Percentiles rank a stretch among this genome's conserved stretches.
Conservation (phyloP, 148 eudicot species). For the Chenopodium formosanum region DNA sequence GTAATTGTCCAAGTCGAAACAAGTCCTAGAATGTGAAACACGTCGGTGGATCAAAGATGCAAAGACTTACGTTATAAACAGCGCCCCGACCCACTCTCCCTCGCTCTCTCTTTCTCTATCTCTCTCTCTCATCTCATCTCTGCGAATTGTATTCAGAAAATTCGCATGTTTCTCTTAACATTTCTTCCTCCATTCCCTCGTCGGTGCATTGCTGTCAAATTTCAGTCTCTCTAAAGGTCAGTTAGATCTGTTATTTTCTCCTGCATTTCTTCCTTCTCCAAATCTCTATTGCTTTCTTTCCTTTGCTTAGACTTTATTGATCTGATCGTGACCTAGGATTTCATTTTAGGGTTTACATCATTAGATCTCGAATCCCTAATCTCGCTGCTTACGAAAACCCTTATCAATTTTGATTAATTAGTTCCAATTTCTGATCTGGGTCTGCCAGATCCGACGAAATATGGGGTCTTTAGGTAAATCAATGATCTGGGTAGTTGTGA, state of each 20-base stretch:
- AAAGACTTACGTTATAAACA: constrained; percentile 3
- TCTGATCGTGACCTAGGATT: neutral
- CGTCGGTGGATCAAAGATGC: constrained; percentile 15
- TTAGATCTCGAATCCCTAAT: neutral
- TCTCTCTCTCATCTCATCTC: neutral
- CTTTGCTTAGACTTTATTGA: neutral
- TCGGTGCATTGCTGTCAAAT: neutral
- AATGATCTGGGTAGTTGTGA: constrained; percentile 52
- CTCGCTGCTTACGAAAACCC: neutral
- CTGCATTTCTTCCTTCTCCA: neutral
- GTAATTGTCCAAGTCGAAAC: neutral
- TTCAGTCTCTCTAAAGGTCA: neutral
- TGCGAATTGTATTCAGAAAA: neutral
- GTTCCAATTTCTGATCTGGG: constrained; percentile 35
- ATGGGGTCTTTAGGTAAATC: constrained; percentile 50
- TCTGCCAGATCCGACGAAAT: constrained; percentile 41
- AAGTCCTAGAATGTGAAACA: neutral
- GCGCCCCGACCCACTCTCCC: neutral
- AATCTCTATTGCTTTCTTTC: neutral
- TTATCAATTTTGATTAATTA: neutral
- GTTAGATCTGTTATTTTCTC: neutral
- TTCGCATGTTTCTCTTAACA: neutral
- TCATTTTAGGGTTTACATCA: neutral
- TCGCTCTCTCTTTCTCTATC: neutral
- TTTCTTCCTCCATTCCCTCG: neutral